Percentiles rank a stretch among this genome's conserved stretches.
phyloP scores from a whole-genome alignment of 139 green algal genomes.

The Asterochloris sp. region DNA sequence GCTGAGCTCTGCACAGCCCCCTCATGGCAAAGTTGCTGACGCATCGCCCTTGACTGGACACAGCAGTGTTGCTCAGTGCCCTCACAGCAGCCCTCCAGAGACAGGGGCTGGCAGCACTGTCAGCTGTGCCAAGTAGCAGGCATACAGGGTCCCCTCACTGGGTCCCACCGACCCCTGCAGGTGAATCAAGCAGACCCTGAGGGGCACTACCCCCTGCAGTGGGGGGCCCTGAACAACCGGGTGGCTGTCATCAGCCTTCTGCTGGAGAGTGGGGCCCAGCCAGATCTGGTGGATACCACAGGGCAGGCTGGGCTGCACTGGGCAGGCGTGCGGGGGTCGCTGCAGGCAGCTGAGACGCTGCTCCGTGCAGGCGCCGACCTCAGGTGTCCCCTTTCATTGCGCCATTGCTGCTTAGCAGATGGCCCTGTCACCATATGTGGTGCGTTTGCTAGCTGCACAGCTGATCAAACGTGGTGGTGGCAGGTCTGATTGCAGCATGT shows the following conservation, averaged over 20 bases:
- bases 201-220: slow-evolving; percentile 75
- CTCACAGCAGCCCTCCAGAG: too few relatives aligned
- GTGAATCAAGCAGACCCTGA: slow-evolving; percentile 53
- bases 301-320: slow-evolving; percentile 89
- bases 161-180: not conserved
- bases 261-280: slow-evolving; percentile 49
- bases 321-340: slow-evolving; percentile 72
- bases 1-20: too few relatives aligned
- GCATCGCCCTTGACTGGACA: too few relatives aligned
- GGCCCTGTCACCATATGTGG: not conserved
- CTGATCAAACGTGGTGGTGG: too few relatives aligned
- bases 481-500: too few relatives aligned
- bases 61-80: too few relatives aligned
- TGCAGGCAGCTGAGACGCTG: slow-evolving; percentile 73
- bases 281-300: slow-evolving; percentile 52
- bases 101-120: too few relatives aligned
- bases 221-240: slow-evolving; percentile 93
- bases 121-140: too few relatives aligned
- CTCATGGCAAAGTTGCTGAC: too few relatives aligned
- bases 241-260: slow-evolving; percentile 67
- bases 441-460: too few relatives aligned
- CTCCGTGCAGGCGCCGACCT: slow-evolving; percentile 55
- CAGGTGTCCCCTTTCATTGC: not conserved
- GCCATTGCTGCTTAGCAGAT: slow-evolving; percentile 22
- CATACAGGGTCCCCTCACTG: too few relatives aligned